A percentile compares a stretch with the other conserved stretches of the same genome.
These are phyloP conservation scores for Aspergillus quadricinctus DNA, from an alignment of 2,329 filamentous ascomycete genomes.

Conservation along the genomic window DNA sequence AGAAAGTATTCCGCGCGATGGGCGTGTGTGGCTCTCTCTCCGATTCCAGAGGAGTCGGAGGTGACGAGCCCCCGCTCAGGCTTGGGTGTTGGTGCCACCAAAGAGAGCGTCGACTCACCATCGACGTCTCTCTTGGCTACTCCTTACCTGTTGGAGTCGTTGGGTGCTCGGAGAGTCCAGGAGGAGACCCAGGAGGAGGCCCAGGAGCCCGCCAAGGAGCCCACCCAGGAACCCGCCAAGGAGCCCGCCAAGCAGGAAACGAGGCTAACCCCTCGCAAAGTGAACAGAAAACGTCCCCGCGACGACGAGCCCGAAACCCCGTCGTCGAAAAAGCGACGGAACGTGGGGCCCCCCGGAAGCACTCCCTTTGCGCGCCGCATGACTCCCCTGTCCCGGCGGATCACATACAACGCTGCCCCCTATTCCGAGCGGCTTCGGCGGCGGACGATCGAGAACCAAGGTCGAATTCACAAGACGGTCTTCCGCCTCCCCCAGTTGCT, in stretches of 20 bases:
- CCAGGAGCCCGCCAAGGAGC: neutral
- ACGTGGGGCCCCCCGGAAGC: conserved; percentile 18
- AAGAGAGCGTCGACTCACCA: neutral
- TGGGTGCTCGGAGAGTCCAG: conserved; percentile 1
- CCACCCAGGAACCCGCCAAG: neutral
- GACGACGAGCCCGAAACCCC: conserved; percentile 15
- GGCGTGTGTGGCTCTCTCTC: conserved; percentile 8
- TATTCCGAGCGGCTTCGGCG: conserved; percentile 28
- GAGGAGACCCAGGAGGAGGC: conserved; percentile 3
- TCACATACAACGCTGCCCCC: conserved; percentile 16
- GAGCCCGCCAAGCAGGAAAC: conserved; percentile 1
- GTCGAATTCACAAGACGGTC: conserved; percentile 31
- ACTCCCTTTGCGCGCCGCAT: conserved; percentile 17
- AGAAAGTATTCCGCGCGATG: conserved; percentile 1
- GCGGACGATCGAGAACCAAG: conserved; percentile 26
- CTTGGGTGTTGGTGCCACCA: conserved; percentile 8
- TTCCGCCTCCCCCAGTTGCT: conserved; percentile 30
- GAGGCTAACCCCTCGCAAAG: conserved; percentile 13
- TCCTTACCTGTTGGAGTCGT: neutral
- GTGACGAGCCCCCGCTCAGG: conserved; percentile 5
- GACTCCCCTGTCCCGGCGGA: conserved; percentile 14
- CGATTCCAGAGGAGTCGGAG: conserved; percentile 12
- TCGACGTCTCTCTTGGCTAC: neutral
- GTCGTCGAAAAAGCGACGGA: conserved; percentile 19
- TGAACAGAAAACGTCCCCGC: conserved; percentile 17